Evolutionary conservation across 2,329 filamentous ascomycete species (phyloP), one percentile per base, ranked within the genome.

Genomic region (Diplodia intermedia): DNA sequence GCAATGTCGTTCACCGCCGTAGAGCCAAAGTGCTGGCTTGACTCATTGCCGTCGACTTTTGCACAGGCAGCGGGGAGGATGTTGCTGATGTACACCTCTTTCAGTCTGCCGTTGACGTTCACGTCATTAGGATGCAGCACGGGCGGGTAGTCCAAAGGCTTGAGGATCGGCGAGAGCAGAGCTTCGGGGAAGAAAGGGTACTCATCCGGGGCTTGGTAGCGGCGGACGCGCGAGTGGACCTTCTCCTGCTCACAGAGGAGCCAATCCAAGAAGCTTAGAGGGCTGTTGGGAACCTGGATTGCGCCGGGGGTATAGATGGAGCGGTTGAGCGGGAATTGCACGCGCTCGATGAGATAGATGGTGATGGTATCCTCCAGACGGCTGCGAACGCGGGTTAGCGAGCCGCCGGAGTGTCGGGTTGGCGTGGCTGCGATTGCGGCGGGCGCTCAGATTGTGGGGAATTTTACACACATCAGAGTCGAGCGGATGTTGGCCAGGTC

Each of bases 301-400:
- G 91, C 92, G 69, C 91, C 91, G 8, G 93, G 87, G 14, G 83
- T 80, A 82, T 99, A 99, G 80, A 98, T 94, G 75, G 89, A 92
- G 77, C 87, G 84, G 82, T 97, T 98, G 71, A 96, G 86, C 4
- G 94, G 93, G 80, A 98, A 99, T 79, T 99, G 95, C n/a, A 94
- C 94, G 50, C 95, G 90, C 82, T 99, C 95, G 76, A 98, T 98
- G 49, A 99, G 85, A 81, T 97, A 91, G 81, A 97, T 97, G 72
- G 92, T 97, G 77, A 99, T 98, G 70, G 94, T 98, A 78, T 99
- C 95, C 83, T 99, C 95, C 20, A 98, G 86, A 23, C 95, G 95
- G 76, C 95, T 99, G 75, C 61, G 8, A 18, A 47, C 15, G 20
- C 26, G 40, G 20, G 53, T 66, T 66, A 56, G 65, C 54, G 40